Conservation (phyloP, 192 early-diverging fungal species). For the Backusella liffmaniae region DNA sequence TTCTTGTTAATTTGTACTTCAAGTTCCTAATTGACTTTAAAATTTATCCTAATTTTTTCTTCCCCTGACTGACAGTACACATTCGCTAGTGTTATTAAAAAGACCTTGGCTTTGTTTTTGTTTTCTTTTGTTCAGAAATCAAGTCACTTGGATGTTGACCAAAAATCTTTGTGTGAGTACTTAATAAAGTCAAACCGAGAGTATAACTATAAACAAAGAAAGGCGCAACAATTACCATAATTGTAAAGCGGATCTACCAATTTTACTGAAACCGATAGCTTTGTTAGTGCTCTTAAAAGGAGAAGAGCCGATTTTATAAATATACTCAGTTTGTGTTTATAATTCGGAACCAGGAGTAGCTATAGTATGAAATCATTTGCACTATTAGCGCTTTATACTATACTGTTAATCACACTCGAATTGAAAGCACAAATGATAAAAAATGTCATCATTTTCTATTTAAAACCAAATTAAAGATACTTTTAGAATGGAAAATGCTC, state of each 20-base stretch:
- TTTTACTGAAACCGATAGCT: not conserved
- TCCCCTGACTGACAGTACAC: too few relatives aligned
- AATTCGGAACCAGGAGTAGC: not conserved
- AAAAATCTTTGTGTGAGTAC: not conserved
- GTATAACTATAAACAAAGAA: not conserved
- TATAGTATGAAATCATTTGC: not conserved
- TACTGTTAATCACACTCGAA: not conserved
- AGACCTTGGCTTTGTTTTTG: too few relatives aligned
- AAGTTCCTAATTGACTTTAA: not conserved
- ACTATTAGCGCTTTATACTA: not conserved
- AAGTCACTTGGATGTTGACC: not conserved
- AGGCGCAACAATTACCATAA: not conserved
- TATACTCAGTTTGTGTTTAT: not conserved
- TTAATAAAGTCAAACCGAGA: not conserved
- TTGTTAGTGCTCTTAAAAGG: not conserved
- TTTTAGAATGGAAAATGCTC: not conserved
- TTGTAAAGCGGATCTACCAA: not conserved
- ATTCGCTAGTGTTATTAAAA: too few relatives aligned
- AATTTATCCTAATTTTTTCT: not conserved
- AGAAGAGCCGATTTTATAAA: slow-evolving; percentile 2
- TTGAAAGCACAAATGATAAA: not conserved
- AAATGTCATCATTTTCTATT: not conserved
- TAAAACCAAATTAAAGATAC: not conserved
- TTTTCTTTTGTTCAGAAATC: not conserved
- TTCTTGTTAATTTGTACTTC: not conserved